A percentile compares a stretch with the other conserved stretches of the same genome.
Evolutionary conservation across 208 protist genomes (phyloP).

Genomic region (Acanthamoeba lenticulata): DNA sequence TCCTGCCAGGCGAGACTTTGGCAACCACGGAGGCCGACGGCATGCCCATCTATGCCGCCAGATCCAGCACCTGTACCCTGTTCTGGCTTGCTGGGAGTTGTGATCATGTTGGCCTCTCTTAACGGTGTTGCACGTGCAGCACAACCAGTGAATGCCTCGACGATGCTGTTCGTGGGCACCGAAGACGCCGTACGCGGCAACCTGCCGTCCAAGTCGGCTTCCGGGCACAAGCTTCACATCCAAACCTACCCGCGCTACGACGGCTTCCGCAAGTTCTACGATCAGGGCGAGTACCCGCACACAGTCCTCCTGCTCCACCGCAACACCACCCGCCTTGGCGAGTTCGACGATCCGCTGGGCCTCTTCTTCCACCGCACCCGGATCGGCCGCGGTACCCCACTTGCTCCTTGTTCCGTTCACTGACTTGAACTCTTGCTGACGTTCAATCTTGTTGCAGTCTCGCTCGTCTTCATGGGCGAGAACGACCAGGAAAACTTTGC

Average conservation of each 20-base stretch:
- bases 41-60: not conserved
- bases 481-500: conserved; percentile 20
- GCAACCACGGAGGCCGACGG: not conserved
- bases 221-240: not conserved
- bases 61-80: not conserved
- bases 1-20: not conserved
- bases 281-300: not conserved
- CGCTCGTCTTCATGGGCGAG: not conserved
- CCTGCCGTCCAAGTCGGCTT: not conserved
- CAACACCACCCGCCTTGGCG: not conserved
- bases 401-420: too few species aligned
- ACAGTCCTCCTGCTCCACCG: not conserved
- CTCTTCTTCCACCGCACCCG: not conserved
- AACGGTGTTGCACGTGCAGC: too few species aligned
- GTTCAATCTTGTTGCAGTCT: not conserved
- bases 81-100: not conserved
- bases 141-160: not conserved
- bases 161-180: not conserved
- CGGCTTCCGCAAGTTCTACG: conserved; percentile 29
- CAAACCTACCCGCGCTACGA: not conserved
- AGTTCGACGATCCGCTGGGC: not conserved
- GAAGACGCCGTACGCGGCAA: not conserved
- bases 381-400: not conserved
- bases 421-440: not conserved
- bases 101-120: too few species aligned